Evolutionary conservation across 768 basidiomycete species (phyloP), one percentile per base, ranked within the genome.

Genomic region (Mycena amicta): DNA sequence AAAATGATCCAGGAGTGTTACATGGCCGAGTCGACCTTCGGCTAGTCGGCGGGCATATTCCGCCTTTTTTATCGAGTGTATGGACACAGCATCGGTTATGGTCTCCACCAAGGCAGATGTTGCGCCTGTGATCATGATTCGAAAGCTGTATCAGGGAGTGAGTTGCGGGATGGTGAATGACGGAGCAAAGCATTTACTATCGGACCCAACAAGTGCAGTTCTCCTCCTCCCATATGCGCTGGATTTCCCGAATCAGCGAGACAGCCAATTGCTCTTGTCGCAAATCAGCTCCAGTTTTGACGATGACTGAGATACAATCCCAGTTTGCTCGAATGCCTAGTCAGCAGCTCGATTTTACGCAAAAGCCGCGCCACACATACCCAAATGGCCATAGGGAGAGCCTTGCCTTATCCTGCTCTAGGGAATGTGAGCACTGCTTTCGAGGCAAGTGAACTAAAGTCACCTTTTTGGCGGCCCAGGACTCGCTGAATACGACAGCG

Each of bases 31-130:
- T 53, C 86, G 83, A 29, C 93, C 90, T 65, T 86, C 84, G 3
- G 93, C 84, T 54, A 96, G 74, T 54, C 93, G 81, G 64, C 93
- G 84, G 1, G 96, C 95, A 72, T 98, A 98, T 70, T 97, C 96
- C 2, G 93, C 91, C 75, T 99, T 99, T 80, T 99, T 99, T 72
- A 99, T 97, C 1, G 97, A 98, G 71, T 99, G 97, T 65, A 99
- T 93, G 4, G 97, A 98, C 0, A 98, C 94, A 0, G 96, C 92
- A 66, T 99, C 97, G 3, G 94, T 98, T 63, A 99, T 98, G 0
- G 97, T 99, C 75, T 99, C 97, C 0, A 99, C 93, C 50, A 99
- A 74, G 23, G 95, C 97, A 13, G 97, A 98, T 2, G 85, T 85
- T 46, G 90, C 92, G 4, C 95, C 95, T 1, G 95, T 97, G 61